Conservation (phyloP, 805 yeast genomes). For the Ogataea pilisensis region DNA sequence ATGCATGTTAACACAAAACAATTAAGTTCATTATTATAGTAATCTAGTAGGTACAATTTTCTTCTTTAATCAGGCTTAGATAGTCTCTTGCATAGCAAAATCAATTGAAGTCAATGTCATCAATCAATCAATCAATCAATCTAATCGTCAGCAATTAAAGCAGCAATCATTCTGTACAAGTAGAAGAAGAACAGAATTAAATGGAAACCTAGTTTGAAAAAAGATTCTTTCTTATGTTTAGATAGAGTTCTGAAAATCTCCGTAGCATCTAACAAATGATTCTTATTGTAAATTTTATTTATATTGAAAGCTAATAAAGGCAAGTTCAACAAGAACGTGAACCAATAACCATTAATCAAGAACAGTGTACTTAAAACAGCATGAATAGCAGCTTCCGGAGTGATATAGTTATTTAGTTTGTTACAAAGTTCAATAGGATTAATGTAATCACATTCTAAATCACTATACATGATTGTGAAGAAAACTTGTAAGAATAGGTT, state of each 20-base stretch:
- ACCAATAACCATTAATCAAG: slow-evolving; percentile 88
- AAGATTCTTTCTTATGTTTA: slow-evolving; percentile 89
- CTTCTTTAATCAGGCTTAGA: too few relatives aligned
- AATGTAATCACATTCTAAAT: slow-evolving; percentile 92
- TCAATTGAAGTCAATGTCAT: too few relatives aligned
- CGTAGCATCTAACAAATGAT: slow-evolving; percentile 90
- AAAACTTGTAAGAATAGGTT: slow-evolving; percentile 90
- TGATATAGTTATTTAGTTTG: slow-evolving; percentile 80
- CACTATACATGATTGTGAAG: slow-evolving; percentile 93
- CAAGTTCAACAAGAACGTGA: slow-evolving; percentile 73
- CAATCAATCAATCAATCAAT: too few relatives aligned
- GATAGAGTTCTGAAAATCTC: slow-evolving; percentile 93
- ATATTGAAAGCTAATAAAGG: slow-evolving; percentile 84
- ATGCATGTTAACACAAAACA: too few relatives aligned
- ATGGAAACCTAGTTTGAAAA: slow-evolving; percentile 87
- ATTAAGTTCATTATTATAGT: too few relatives aligned
- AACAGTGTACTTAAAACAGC: slow-evolving; percentile 65
- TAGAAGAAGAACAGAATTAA: slow-evolving; percentile 90
- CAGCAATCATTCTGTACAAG: slow-evolving; percentile 93
- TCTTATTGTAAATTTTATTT: slow-evolving; percentile 73
- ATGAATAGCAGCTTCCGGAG: slow-evolving; percentile 88
- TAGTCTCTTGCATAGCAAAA: too few relatives aligned
- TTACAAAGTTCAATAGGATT: slow-evolving; percentile 96
- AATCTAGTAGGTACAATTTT: too few relatives aligned
- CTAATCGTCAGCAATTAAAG: slow-evolving; percentile 68